Evolutionary conservation across 176 grass and related monocot species (phyloP), one percentile per base, ranked within the genome.

Genomic region (Bromus sterilis): DNA sequence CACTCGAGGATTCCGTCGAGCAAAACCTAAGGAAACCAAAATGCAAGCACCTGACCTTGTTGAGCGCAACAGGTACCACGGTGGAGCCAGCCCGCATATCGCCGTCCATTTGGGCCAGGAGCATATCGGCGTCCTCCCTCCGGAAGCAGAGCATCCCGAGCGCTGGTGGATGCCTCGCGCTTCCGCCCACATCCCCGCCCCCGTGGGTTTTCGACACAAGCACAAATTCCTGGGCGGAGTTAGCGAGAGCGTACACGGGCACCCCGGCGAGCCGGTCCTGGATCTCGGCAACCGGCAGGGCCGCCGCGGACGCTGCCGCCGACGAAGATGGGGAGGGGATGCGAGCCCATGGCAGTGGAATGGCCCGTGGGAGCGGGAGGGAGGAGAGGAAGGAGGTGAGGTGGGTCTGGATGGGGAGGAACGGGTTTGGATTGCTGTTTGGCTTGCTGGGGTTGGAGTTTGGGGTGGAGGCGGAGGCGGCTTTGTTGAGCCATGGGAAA

Each of bases 191-290:
- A 16, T 6, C 79, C 12, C 11, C 29, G 11, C 51, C 77, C n/a
- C 11, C 26, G 40, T 29, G 25, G 42, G 87, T 2, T 41, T 83
- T 89, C 0, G 87, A 91, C 63, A 94, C 83, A 26, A 94, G 89
- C 48, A 94, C 86, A 56, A 94, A 87, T 86, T 94, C 92, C 41
- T 91, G 86, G 12, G 83, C 77, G 33, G 89, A 24, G 83, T 94
- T 94, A 28, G 89, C 87, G 83, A 94, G 89, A 29, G 89, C 89
- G 77, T 91, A 94, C 12, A 94, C 92, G 70, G 92, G 92, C 71
- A 94, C 89, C 28, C 92, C 92, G 34, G 89, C 80, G 51, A 94
- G 92, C 65, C 86, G 83, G 58, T 89, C 92, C 89, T 91, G 86
- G 60, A 94, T 91, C 79, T 82, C 82, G 1, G 71, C 12, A 8